Base-by-base conservation (phyloP, 345 rosid genomes). In the Aquilaria yunnanensis region DNA sequence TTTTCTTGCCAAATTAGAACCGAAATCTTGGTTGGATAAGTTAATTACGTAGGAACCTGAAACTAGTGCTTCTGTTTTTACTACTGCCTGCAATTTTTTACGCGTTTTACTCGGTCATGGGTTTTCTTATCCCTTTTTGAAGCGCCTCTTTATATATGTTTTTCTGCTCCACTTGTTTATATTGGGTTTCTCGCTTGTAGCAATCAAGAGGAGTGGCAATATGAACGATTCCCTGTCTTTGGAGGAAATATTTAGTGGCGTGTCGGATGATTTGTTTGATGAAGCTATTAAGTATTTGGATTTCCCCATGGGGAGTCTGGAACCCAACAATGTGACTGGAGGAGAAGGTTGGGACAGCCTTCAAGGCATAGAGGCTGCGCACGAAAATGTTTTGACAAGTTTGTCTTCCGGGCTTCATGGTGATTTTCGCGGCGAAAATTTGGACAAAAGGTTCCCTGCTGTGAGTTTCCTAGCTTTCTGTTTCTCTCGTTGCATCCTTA, bases 341-440 rank as follows among this genome's bases (percentile, higher is more conserved):
- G 75, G 53, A 0, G 85, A 74, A 52, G 92, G 84, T 65, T 85
- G 88, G 97, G 77, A 68, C 11, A 67, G 70, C 16, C 85, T 90
- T 70, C 74, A 78, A 60, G 63, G 71, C 63, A 74, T 90, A 30
- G 82, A 80, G 47, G 82, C 88, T 31, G 86, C 94, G 14, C 75
- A 90, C 10, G 60, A 79, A n/a, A 72, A 65, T 70, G 65, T 77
- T 12, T 71, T 87, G 61, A 59, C 80, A 0, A 77, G 70, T 60
- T 72, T 83, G 12, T 55, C 85, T 8, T 68, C 79, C 31, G 85
- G 54, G 57, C 51, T 81, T 62, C 57, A 69, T 47, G 55, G 53
- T 64, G 62, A 54, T 65, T 14, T 43, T 66, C 43, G 68, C 54
- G 75, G 68, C 67, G 53, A 60, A 64, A 43, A 67, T 60, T n/a